Base-by-base conservation (phyloP, 305 asterid genomes). In the Fraxinus dipetala region DNA sequence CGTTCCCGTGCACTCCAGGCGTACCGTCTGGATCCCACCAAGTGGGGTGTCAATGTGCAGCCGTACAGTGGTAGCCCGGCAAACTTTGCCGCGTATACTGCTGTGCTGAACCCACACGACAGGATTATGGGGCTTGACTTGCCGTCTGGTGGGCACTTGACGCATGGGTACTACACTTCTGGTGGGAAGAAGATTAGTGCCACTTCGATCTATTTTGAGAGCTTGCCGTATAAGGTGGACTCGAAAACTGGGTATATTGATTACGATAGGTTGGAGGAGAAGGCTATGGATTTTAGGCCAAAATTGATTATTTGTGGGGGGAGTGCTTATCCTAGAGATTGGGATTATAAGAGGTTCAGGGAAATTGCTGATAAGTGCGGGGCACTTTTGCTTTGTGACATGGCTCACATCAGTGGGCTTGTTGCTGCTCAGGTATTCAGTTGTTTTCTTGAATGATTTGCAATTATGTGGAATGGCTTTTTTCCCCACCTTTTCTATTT, bases 21-120 rank as follows among this genome's bases (percentile, higher is more conserved):
- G 54, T 95, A 90, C 86, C 93, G 93, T 81, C 90, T 92, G 26
- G 99, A 95, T 40, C 97, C 99, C 3, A 88, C 97, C 87, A 86
- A 90, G 65, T 95, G 98, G 99, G 99, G 99, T 6, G 99, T 95
- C 80, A 95, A 95, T 87, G 99, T 95, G 56, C 99, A 95, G 86
- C 98, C 99, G 0, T 91, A 93, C 87, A 90, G 95, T 3, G 99
- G 99, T 18, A 90, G 96, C 10, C 96, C 98, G 1, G 98, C 98
- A 0, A 95, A 95, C 81, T 95, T 95, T 84, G 98, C 98, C 11
- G 98, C 98, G 22, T 95, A 95, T 72, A 95, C 98, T n/a, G 98
- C 98, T 18, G 93, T 95, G 34, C 93, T 95, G 51, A 90, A 95
- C 78, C 98, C 98, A 2, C 98, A 95, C 59, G 98, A 95, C 59